Percentiles rank a stretch among this genome's conserved stretches.
These are phyloP conservation scores for Hirsutella thompsonii DNA, from an alignment of 2,329 filamentous ascomycete species.

Conservation along the genomic window DNA sequence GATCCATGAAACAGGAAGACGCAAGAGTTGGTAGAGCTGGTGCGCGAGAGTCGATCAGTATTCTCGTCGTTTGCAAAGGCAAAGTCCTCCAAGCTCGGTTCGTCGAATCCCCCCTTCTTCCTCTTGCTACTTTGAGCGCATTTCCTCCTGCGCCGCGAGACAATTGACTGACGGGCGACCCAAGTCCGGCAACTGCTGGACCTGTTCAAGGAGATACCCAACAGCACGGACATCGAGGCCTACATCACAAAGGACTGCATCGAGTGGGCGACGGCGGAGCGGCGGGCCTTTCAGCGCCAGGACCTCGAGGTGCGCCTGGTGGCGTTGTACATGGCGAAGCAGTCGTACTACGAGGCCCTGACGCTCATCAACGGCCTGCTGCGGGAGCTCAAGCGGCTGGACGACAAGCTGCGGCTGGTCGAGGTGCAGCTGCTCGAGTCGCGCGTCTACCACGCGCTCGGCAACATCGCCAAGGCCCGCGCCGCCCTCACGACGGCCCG, in stretches of 20 bases:
- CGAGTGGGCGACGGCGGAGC: slow-evolving; percentile 94
- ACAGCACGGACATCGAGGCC: slow-evolving; percentile 90
- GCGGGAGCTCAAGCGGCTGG: slow-evolving; percentile 91
- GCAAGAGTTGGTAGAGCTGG: slow-evolving; percentile 76
- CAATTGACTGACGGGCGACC: background rate
- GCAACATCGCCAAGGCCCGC: slow-evolving; percentile 91
- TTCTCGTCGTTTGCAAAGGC: slow-evolving; percentile 97
- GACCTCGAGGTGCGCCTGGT: slow-evolving; percentile 96
- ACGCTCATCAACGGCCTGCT: slow-evolving; percentile 93
- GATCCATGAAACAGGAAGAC: slow-evolving; percentile 43
- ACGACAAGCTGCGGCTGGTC: slow-evolving; percentile 95
- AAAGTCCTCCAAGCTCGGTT: slow-evolving; percentile 96
- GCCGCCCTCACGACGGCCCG: slow-evolving; percentile 89
- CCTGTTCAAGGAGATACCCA: slow-evolving; percentile 84
- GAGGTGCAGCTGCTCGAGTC: slow-evolving; percentile 97
- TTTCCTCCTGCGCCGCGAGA: no score
- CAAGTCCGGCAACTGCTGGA: slow-evolving; percentile 92
- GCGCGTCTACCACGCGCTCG: slow-evolving; percentile 90
- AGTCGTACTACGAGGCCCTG: slow-evolving; percentile 93
- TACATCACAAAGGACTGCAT: slow-evolving; percentile 96
- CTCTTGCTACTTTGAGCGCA: background rate
- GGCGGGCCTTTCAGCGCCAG: slow-evolving; percentile 90
- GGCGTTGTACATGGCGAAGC: slow-evolving; percentile 88
- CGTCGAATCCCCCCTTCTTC: slow-evolving; percentile 13
- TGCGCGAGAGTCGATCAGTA: slow-evolving; percentile 79